Percentiles rank a stretch among this genome's conserved stretches.
phyloP scores from a whole-genome alignment of 23 red algal species.

The Pyropia haitanensis region DNA sequence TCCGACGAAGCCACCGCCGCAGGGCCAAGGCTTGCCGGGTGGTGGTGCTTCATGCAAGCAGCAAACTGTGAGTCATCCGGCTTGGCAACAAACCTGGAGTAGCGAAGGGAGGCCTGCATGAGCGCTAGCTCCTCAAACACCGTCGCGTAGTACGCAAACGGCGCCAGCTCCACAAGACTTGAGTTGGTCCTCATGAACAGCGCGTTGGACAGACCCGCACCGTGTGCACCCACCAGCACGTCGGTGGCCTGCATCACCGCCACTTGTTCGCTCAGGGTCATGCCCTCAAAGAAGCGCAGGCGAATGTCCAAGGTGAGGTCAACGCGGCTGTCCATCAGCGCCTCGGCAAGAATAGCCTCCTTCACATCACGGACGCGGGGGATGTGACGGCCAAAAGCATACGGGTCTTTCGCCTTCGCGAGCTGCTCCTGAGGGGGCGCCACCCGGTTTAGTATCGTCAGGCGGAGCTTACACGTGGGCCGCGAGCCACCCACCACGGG shows the following conservation, averaged over 20 bases:
- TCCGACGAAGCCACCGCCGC: no score
- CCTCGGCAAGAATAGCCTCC: no score
- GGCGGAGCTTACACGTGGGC: no score
- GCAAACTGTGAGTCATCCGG: constrained; percentile 58
- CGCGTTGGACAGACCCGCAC: constrained; percentile 63
- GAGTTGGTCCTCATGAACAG: constrained; percentile 60
- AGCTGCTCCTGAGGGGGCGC: no score
- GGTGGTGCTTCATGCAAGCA: constrained; percentile 36
- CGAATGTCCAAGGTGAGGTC: constrained; percentile 22
- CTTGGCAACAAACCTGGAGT: constrained; percentile 56
- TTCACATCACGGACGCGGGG: no score
- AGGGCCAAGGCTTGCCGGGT: constrained; percentile 2
- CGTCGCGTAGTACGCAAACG: constrained; percentile 69
- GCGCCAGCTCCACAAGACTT: constrained; percentile 57
- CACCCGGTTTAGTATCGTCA: no score
- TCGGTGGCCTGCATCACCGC: constrained; percentile 82
- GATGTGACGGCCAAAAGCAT: no score
- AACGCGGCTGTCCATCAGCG: no score
- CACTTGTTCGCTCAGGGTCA: constrained; percentile 50
- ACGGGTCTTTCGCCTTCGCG: no score
- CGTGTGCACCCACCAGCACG: constrained; percentile 59
- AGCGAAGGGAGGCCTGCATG: constrained; percentile 43
- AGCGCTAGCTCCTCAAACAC: constrained; percentile 54
- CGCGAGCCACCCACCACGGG: no score
- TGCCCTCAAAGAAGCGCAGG: constrained; percentile 49